Evolutionary conservation across 768 basidiomycete species (phyloP), one percentile per base, ranked within the genome.

Genomic region (Pleurotus tuber-regium): DNA sequence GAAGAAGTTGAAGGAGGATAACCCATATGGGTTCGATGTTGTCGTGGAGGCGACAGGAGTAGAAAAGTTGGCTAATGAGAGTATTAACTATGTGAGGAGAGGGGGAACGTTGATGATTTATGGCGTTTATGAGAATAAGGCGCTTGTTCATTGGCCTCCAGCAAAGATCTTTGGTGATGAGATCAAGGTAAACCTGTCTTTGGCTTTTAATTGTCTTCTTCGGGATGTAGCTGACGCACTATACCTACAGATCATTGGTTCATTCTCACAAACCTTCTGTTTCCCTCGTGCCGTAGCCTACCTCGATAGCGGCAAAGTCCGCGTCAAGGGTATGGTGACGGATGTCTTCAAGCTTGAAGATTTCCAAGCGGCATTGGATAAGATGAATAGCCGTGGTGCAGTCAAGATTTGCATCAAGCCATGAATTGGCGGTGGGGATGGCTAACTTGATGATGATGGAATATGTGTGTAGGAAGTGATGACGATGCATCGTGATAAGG

Each of bases 231-330:
- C 16, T 48, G 40, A 42, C 23, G 40, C 8, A 26, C 9, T 29
- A 16, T n/a, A n/a, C 43, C n/a, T 29, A 10, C 33, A 90, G 88
- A 92, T 93, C 59, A 89, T 93, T 54, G 90, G 92, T 12, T 94
- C 92, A 0, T 94, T 93, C 73, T 87, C 91, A 8, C 92, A 94
- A 58, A 85, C 85, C 0, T 85, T 75, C 70, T 93, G 92, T 67
- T 94, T 95, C 85, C 90, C 92, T 39, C 84, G 92, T 6, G 90
- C 92, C 2, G 82, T 95, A 26, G 88, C 84, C 11, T 93, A 94
- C 65, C 81, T 95, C 16, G 92, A 95, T 59, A 82, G 83, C 56
- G 89, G 89, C 5, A 93, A 91, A 70, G 74, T 94, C 61, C 86
- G 75, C 49, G 80, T 87, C 23, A 84, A 86, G 36, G 49, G 49